Base-by-base conservation (phyloP, 2,329 filamentous ascomycete species). In the Penicillium sp. region DNA sequence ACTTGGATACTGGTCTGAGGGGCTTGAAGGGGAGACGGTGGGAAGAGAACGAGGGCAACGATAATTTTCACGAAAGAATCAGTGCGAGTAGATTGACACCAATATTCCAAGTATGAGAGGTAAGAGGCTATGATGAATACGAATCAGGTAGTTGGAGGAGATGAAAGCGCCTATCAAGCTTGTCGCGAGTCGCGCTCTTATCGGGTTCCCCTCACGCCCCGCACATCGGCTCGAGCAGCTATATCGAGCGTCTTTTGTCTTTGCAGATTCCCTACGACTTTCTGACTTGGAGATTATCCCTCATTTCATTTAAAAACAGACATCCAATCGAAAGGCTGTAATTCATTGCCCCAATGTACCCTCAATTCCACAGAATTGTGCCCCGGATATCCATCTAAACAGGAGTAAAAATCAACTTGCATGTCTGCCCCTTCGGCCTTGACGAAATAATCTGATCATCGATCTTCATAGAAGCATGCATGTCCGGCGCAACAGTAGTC, bases 391-490 rank as follows among this genome's bases (percentile, higher is more conserved):
- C 6, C 21, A 46, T 36, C 29, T 55, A 51, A n/a, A 55, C 34
- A 4, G 42, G 49, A 2, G 33, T 52, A 58, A 67, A 72, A 0
- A 57, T 51, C 45, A 88, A 64, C 49, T 83, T 70, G 59, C 85
- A 88, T 47, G 69, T 79, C 65, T 86, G 80, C 6, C 80, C 83
- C 39, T 77, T 66, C 0, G 85, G 85, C 43, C 85, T 76, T 15
- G 84, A 81, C 8, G 85, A 86, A 50, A 88, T 87, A 29, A 88
- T 75, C 65, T 87, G 85, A 62, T 88, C 85, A 21, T 82, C 79
- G 76, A 87, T 83, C 31, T 75, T 74, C 86, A 88, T 88, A 23
- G 77, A 77, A 28, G 76, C 78, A 6, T 70, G 71, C 59, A 76
- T 81, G 78, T 86, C 82, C 0, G 81, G 77, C 7, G 79, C 68